These are phyloP conservation scores for Pterocarpus macrocarpus DNA, from an alignment of 306 rosid genomes.

Conservation along the genomic window DNA sequence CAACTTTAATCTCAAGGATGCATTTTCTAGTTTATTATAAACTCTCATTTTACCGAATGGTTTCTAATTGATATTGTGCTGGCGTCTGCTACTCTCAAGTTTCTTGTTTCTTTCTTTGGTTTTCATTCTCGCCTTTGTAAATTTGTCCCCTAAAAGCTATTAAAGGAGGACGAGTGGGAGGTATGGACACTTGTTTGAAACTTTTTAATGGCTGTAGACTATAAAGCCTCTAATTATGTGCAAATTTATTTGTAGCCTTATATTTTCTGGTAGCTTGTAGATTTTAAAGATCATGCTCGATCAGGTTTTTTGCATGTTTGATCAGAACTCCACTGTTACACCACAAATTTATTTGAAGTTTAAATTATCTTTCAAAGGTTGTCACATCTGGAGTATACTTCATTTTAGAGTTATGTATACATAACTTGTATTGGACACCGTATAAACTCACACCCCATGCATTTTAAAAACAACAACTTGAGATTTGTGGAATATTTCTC, in stretches of 20 bases:
- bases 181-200: background rate
- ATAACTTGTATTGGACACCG: no score
- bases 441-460: no score
- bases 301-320: background rate
- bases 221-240: background rate
- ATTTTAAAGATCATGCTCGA: background rate
- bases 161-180: background rate
- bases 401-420: background rate
- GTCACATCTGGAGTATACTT: conserved; percentile 33
- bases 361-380: conserved; percentile 10
- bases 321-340: background rate
- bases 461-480: no score
- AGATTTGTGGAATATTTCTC: conserved; percentile 7
- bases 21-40: background rate
- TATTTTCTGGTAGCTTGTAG: background rate
- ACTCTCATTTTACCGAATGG: background rate
- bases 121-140: background rate
- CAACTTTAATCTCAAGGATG: background rate
- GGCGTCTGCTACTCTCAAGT: conserved; percentile 14
- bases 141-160: background rate
- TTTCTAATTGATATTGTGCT: background rate
- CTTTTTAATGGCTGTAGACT: background rate
- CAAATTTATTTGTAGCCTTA: background rate
- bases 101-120: conserved; percentile 1
- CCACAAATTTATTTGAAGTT: conserved; percentile 5